Evolutionary conservation across 1,139 yeast genomes (phyloP), one percentile per base, ranked within the genome.

Genomic region (Sugiyamaella castrensis): DNA sequence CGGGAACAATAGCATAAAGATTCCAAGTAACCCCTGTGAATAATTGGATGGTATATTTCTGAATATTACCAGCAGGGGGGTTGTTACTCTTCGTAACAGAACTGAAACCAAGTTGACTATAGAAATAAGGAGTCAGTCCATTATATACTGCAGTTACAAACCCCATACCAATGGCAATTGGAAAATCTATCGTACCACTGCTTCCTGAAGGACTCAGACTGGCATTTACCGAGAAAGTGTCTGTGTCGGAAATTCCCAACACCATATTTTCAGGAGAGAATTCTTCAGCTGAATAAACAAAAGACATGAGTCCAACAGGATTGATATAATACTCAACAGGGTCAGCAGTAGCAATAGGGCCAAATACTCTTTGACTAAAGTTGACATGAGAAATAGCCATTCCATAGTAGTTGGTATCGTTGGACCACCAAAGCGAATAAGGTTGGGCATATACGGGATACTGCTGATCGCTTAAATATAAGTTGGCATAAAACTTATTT

Each of bases 111-210:
- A 76, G 69, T 52, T 74, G 74, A 1, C 86, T 73, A 57, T 73
- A 74, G 48, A 86, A 63, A 29, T 67, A 62, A 4, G 88, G 82
- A 49, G 74, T 73, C 64, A 83, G 69, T 43, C 82, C 83, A 55
- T 78, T 72, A 65, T 85, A 87, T 40, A 81, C 70, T 31, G 80
- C 85, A 37, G 88, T 79, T 10, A 80, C 78, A 56, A 83, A 76
- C n/a, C 95, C 95, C 87, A 84, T 83, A 53, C 95, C 95, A 64
- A 82, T 85, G 16, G 76, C 79, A 42, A 77, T 53, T 4, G 83
- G 81, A 36, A 70, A 50, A 16, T 53, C 53, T 32, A 71, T 56
- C 12, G 63, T 49, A 8, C 66, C 65, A 13, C 34, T n/a, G 24
- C 24, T 19, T 13, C 54, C 60, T 12, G 64, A 53, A 1, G 65